Percentiles rank a stretch among this genome's conserved stretches.
phyloP scores from a whole-genome alignment of 73 alveolate genomes.

The Paramecium pentaurelia region DNA sequence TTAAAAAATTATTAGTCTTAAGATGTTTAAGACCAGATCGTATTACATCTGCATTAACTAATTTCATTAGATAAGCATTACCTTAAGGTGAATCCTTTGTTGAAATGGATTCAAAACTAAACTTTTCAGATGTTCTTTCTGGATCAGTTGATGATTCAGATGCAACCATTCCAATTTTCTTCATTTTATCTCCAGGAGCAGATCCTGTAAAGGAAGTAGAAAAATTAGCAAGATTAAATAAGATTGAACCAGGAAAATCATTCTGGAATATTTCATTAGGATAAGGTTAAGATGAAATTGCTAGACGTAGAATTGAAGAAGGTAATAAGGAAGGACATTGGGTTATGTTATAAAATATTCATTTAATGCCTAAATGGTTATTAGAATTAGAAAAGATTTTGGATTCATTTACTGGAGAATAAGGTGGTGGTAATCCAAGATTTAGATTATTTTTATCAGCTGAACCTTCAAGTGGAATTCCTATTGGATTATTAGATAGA shows the following conservation, averaged over 20 bases:
- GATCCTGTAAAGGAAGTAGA: constrained; percentile 99
- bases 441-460: constrained; percentile 96
- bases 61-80: constrained; percentile 91
- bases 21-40: constrained; percentile 99
- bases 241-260: constrained; percentile 89
- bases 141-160: constrained; percentile 95
- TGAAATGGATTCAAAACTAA: constrained; percentile 88
- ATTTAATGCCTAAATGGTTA: constrained; percentile 99
- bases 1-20: constrained; percentile 97
- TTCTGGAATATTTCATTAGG: constrained; percentile 99
- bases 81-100: constrained; percentile 84
- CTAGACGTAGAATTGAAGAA: constrained; percentile 94
- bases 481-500: constrained; percentile 99
- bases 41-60: constrained; percentile 95
- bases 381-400: constrained; percentile 95
- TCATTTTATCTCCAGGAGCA: constrained; percentile 99
- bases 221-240: constrained; percentile 82
- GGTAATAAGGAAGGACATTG: constrained; percentile 99
- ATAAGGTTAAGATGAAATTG: constrained; percentile 98
- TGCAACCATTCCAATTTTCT: constrained; percentile 99
- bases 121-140: constrained; percentile 88
- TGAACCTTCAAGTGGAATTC: constrained; percentile 89
- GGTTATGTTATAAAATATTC: constrained; percentile 99
- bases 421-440: constrained; percentile 95
- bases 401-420: constrained; percentile 94